Evolutionary conservation across 768 basidiomycete species (phyloP).

Genomic region (Nidularia pulvinata): DNA sequence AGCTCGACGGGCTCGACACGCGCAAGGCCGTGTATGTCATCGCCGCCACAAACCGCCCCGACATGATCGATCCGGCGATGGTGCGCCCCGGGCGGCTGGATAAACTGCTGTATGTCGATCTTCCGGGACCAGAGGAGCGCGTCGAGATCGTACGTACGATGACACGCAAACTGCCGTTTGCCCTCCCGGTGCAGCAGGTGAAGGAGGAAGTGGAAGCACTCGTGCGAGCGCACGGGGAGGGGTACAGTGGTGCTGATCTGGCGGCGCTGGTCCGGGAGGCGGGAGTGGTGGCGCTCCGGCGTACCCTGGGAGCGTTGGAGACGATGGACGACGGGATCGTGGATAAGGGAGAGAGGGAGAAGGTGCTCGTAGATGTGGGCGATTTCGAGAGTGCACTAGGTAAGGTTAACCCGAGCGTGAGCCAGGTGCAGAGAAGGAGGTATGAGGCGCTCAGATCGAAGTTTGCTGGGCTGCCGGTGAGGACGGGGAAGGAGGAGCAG

Average conservation of each 20-base stretch:
- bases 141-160: conserved; percentile 85
- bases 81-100: conserved; percentile 95
- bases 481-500: conserved; percentile 42
- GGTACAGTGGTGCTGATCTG: conserved; percentile 92
- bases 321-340: conserved; percentile 42
- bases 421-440: conserved; percentile 71
- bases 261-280: conserved; percentile 89
- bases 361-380: conserved; percentile 48
- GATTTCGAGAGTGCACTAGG: conserved; percentile 79
- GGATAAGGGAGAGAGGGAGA: conserved; percentile 12
- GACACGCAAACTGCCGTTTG: conserved; percentile 67
- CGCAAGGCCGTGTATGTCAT: conserved; percentile 92
- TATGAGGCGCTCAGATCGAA: conserved; percentile 82
- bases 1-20: conserved; percentile 89
- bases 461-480: conserved; percentile 78
- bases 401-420: conserved; percentile 89
- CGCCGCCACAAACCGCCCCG: conserved; percentile 92
- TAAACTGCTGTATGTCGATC: conserved; percentile 92
- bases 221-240: conserved; percentile 68
- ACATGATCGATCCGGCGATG: conserved; percentile 99
- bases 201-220: conserved; percentile 37
- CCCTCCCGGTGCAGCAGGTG: conserved; percentile 11
- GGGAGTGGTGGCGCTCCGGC: conserved; percentile 79
- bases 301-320: conserved; percentile 68
- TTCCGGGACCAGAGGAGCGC: conserved; percentile 73